These are phyloP conservation scores for Hyaloscypha finlandica DNA, from an alignment of 495 filamentous ascomycete species.

Conservation along the genomic window DNA sequence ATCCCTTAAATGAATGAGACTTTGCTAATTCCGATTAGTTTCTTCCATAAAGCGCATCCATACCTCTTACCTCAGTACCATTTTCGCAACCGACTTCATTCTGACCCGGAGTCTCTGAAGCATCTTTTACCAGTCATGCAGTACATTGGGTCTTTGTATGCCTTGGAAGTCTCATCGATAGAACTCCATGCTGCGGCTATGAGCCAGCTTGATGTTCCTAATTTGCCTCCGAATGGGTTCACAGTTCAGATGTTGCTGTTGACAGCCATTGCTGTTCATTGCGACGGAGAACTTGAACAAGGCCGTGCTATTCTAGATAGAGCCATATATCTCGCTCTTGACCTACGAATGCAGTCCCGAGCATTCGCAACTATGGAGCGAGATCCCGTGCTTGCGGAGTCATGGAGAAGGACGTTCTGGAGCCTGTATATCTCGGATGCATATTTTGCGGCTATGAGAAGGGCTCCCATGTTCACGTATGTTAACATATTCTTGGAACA, in stretches of 20 bases:
- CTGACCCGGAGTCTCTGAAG: constrained; percentile 33
- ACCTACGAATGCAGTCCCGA: constrained; percentile 63
- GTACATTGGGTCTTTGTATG: constrained; percentile 57
- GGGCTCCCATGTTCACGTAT: constrained; percentile 38
- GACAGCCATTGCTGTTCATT: constrained; percentile 65
- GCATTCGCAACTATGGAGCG: constrained; percentile 45
- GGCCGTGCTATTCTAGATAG: constrained; percentile 55
- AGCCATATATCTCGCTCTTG: constrained; percentile 62
- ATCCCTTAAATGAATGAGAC: not conserved
- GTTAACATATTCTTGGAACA: constrained; percentile 42
- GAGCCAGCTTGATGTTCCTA: constrained; percentile 40
- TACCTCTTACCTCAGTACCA: constrained; percentile 51
- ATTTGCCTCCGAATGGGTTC: constrained; percentile 52
- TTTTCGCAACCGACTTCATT: constrained; percentile 37
- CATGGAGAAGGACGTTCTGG: constrained; percentile 76
- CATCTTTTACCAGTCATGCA: constrained; percentile 55
- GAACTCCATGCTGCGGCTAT: constrained; percentile 46
- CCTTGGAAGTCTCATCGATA: constrained; percentile 39
- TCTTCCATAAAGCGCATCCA: constrained; percentile 63
- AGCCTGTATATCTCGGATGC: constrained; percentile 69
- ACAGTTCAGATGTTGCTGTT: constrained; percentile 67
- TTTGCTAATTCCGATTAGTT: constrained; percentile 21
- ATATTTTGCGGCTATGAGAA: constrained; percentile 37
- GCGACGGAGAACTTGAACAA: constrained; percentile 58
- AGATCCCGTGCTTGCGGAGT: constrained; percentile 64